Evolutionary conservation across 2,329 filamentous ascomycete species (phyloP), one percentile per base, ranked within the genome.

Genomic region (Penicillium sp.): DNA sequence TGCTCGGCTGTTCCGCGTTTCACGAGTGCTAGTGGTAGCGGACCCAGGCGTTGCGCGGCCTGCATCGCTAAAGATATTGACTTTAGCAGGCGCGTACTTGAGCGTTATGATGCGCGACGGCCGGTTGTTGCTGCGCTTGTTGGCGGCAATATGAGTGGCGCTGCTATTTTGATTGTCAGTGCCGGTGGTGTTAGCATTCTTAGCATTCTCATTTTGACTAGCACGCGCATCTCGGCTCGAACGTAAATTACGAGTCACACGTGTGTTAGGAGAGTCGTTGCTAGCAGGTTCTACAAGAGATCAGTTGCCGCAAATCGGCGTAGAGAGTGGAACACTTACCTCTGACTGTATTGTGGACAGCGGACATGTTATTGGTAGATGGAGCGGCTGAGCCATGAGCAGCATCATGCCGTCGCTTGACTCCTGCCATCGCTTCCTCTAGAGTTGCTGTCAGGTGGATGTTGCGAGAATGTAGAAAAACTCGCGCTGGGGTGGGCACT

Each of bases 341-440:
- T 55, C 46, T 69, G 41, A 67, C 55, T 38, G 62, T 66, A 50
- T 65, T 66, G 58, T 68, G 67, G 30, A 62, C 60, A 29, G 66
- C 59, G 23, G 67, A 61, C 44, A 60, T 50, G 54, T 63, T 67
- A 51, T 67, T 66, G 51, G 65, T 51, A 29, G 64, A 44, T 3
- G 55, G 61, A 46, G 67, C 57, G 31, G 66, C 46, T 49, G 69
- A 62, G 48, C 66, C 69, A 51, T 67, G 67, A 56, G 70, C 57
- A 48, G 71, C 68, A 54, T 71, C 71, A 55, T 70, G 64, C 60
- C 72, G 76, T 63, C 75, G 74, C 66, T 73, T 76, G 64, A 71
- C 70, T 63, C 75, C 76, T 65, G 73, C 74, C 76, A 78, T 78
- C 60, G 66, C 67, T 69, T 65, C 64, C 68, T 69, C 66, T 70